These are phyloP conservation scores for Ustilago sp. DNA, from an alignment of 1,284 basidiomycete genomes.

Conservation along the genomic window DNA sequence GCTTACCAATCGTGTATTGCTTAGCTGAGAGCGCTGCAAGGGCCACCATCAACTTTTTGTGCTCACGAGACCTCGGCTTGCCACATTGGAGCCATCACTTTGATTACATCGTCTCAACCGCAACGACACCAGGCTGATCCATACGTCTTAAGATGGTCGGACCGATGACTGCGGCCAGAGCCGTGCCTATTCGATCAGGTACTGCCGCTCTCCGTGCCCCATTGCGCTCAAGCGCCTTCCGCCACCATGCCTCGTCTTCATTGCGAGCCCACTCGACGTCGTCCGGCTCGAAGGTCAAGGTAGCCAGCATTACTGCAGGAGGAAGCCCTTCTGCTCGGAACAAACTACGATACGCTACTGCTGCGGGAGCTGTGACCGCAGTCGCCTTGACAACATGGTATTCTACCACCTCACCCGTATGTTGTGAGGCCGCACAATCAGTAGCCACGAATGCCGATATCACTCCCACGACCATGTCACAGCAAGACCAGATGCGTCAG, in stretches of 20 bases:
- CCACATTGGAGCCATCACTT: not conserved
- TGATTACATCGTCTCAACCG: not conserved
- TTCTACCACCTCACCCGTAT: slow-evolving; percentile 25
- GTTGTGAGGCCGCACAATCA: slow-evolving; percentile 35
- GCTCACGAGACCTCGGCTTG: not conserved
- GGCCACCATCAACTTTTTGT: slow-evolving; percentile 21
- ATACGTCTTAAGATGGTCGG: slow-evolving; percentile 15
- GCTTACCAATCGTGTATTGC: slow-evolving; percentile 37
- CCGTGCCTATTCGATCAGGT: slow-evolving; percentile 14
- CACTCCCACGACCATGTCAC: slow-evolving; percentile 45
- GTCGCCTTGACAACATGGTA: slow-evolving; percentile 39
- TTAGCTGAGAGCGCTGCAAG: slow-evolving; percentile 35
- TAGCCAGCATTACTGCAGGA: slow-evolving; percentile 7
- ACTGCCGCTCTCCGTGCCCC: slow-evolving; percentile 4
- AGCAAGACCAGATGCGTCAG: slow-evolving; percentile 62
- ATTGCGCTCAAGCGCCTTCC: slow-evolving; percentile 6
- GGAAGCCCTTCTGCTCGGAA: slow-evolving; percentile 8
- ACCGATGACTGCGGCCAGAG: slow-evolving; percentile 17
- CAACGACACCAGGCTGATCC: not conserved
- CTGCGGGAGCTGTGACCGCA: slow-evolving; percentile 21
- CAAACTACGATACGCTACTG: slow-evolving; percentile 12
- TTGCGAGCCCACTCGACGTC: slow-evolving; percentile 28
- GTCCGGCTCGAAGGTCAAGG: slow-evolving; percentile 8
- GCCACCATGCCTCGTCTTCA: slow-evolving; percentile 8
- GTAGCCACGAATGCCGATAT: slow-evolving; percentile 31